A percentile compares a stretch with the other conserved stretches of the same genome.
These are phyloP conservation scores for Rhodotorula sp. DNA, from an alignment of 1,284 basidiomycete species.

Conservation along the genomic window DNA sequence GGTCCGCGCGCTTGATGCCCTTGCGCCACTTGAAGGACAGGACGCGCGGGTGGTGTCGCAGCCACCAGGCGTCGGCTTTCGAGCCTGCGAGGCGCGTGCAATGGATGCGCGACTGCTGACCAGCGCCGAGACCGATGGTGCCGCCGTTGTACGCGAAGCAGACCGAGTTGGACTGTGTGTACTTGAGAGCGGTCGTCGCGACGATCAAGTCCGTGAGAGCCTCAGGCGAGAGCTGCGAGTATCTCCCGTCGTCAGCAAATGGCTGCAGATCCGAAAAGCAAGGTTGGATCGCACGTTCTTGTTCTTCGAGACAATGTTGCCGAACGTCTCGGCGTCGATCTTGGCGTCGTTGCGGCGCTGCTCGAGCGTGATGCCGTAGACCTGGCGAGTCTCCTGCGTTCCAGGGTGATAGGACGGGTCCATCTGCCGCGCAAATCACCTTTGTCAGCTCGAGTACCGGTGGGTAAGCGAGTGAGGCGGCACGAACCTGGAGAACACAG, in stretches of 20 bases:
- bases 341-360: conserved; percentile 90
- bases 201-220: conserved; percentile 85
- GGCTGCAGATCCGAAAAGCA: neutral
- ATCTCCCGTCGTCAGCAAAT: conserved; percentile 14
- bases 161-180: conserved; percentile 98
- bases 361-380: conserved; percentile 88
- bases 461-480: neutral
- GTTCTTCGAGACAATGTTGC: conserved; percentile 83
- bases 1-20: conserved; percentile 95
- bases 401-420: conserved; percentile 74
- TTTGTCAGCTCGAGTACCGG: too few relatives aligned
- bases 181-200: conserved; percentile 94
- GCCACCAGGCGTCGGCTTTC: conserved; percentile 99
- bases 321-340: conserved; percentile 77
- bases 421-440: too few relatives aligned
- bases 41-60: conserved; percentile 91
- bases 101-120: conserved; percentile 98
- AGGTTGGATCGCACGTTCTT: conserved; percentile 61
- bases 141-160: conserved; percentile 92
- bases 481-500: conserved; percentile 80
- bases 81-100: conserved; percentile 95
- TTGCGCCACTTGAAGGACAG: conserved; percentile 92
- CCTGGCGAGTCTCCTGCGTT: conserved; percentile 85
- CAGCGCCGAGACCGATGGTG: conserved; percentile 93
- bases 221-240: conserved; percentile 62